Base-by-base conservation (phyloP, 768 basidiomycete genomes). In the Dictyophora rubrovolvata region DNA sequence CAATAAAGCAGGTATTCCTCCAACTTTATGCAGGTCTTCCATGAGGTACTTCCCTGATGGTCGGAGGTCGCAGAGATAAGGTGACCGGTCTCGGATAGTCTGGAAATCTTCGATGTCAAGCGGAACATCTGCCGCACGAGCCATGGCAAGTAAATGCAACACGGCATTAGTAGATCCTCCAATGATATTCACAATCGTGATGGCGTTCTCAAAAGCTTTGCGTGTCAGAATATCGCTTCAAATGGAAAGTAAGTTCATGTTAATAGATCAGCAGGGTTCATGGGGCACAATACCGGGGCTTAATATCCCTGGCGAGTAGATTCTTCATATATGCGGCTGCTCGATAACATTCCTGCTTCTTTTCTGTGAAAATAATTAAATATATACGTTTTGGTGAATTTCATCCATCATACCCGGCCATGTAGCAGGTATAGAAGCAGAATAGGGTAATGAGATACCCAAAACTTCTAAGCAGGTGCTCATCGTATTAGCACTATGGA, bases 141-240 rank as follows among this genome's bases (percentile, higher is more conserved):
- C 91, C 73, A 92, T 89, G 6, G 90, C 90, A 53, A 92, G 75
- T 33, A 93, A 70, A 70, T 93, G 90, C 16, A 92, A 77, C 47
- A 93, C 89, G 18, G 90, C 86, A 67, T 93, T 93, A 5, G 93
- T 94, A 1, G 88, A 91, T 17, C 92, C 92, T 34, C 91, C 91
- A 1, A 93, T 75, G 51, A 89, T 73, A 66, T 84, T 91, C 47
- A 89, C 77, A 50, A 93, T 77, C 16, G 83, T 79, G 62, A 93
- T 88, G 14, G 91, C 91, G 65, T 93, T 93, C 65, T 91, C 70
- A 73, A 94, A 91, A 4, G 85, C 80, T 52, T 79, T 72, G 37
- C 82, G 80, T 8, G 85, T 86, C 37, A 86, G 70, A 65, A 86
- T 86, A 62, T 86, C 85, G 64, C 78, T 79, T 46, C 2, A 21